Conservation (phyloP, 2,329 filamentous ascomycete species). For the Penicillium glabrum region DNA sequence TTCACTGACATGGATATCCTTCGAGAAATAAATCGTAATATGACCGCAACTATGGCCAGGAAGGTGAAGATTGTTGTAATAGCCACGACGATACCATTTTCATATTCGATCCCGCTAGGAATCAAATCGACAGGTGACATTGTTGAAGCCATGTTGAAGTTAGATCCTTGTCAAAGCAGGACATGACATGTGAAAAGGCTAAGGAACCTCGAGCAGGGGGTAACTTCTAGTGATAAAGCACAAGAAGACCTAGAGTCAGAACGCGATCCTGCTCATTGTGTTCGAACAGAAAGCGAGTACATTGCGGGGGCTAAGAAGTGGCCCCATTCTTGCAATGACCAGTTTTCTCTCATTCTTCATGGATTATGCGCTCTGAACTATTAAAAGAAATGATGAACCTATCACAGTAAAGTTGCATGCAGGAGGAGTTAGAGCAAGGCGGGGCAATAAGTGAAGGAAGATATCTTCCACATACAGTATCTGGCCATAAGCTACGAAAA, state of each 20-base stretch:
- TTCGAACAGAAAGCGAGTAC: neutral
- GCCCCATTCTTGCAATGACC: neutral
- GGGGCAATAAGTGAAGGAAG: no score
- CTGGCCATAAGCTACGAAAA: no score
- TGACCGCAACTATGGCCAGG: neutral
- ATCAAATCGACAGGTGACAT: neutral
- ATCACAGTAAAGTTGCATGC: neutral
- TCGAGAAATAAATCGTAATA: neutral
- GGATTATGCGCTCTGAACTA: neutral
- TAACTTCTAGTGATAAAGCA: neutral
- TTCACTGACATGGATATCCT: neutral
- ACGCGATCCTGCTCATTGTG: neutral
- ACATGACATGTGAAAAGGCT: neutral
- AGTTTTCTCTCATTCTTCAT: neutral
- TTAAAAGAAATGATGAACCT: neutral
- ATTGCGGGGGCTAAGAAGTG: neutral
- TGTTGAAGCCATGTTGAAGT: neutral
- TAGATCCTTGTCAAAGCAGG: neutral
- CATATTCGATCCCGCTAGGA: neutral
- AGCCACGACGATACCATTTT: neutral
- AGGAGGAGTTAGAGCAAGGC: neutral
- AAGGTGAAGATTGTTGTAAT: neutral
- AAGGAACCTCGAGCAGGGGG: neutral
- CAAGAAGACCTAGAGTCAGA: neutral
- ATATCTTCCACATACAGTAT: no score